phyloP scores from a whole-genome alignment of 2,329 filamentous ascomycete genomes.

The Colletotrichum lentis region DNA sequence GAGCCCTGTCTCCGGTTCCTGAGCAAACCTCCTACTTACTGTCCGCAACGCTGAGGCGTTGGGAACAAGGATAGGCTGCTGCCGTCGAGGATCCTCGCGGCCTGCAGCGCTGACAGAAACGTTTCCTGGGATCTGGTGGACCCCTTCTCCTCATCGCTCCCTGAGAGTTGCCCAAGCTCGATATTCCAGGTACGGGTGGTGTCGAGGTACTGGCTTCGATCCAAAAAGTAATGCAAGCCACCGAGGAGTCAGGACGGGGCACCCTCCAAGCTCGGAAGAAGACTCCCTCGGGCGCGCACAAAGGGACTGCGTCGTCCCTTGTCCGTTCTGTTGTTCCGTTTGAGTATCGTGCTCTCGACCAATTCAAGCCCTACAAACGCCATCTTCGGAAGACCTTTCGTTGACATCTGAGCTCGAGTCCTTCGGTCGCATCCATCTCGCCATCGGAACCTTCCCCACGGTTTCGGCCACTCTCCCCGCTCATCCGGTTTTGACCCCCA shows the following conservation, averaged over 20 bases:
- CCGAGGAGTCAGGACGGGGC: not conserved
- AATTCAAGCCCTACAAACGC: not conserved
- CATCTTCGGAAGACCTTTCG: slow-evolving; percentile 4
- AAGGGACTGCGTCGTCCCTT: slow-evolving; percentile 6
- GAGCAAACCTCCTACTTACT: not conserved
- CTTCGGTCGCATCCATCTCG: slow-evolving; percentile 13
- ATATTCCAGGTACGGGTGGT: slow-evolving; percentile 13
- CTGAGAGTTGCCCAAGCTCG: slow-evolving; percentile 8
- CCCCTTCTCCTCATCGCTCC: slow-evolving; percentile 10
- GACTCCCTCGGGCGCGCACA: slow-evolving; percentile 5
- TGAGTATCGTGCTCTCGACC: not conserved
- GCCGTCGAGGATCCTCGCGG: slow-evolving; percentile 18
- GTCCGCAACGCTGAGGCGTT: not conserved
- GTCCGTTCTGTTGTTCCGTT: not conserved
- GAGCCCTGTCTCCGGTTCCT: not conserved
- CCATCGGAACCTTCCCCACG: slow-evolving; percentile 25
- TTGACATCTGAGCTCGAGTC: slow-evolving; percentile 17
- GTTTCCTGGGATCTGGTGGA: slow-evolving; percentile 17
- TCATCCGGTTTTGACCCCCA: slow-evolving; percentile 15
- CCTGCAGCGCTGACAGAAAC: slow-evolving; percentile 33
- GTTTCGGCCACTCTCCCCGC: slow-evolving; percentile 30
- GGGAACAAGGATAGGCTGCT: slow-evolving; percentile 19
- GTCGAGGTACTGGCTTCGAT: not conserved
- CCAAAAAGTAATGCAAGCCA: not conserved
- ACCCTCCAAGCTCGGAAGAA: slow-evolving; percentile 8